These are phyloP conservation scores for Basipetospora sp. DNA, from an alignment of 2,329 filamentous ascomycete species.

Conservation along the genomic window DNA sequence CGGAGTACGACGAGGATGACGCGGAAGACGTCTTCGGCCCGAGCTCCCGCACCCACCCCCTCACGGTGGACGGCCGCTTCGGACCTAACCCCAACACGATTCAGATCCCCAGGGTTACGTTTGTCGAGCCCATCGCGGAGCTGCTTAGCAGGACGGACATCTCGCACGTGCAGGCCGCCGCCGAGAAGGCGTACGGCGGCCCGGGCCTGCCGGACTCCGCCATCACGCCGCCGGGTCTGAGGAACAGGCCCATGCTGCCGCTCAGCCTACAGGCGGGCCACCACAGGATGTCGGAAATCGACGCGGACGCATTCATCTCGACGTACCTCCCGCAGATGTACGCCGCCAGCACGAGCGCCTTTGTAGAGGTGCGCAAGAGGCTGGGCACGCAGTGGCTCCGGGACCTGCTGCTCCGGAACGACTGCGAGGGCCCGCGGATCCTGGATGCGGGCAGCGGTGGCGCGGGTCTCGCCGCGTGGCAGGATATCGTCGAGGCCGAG, in stretches of 20 bases:
- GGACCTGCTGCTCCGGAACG: conserved; percentile 43
- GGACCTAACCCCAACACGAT: conserved; percentile 60
- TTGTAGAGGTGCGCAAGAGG: conserved; percentile 61
- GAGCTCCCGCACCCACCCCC: conserved; percentile 48
- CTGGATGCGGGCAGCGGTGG: conserved; percentile 64
- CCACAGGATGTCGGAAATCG: conserved; percentile 55
- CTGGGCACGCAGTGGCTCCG: conserved; percentile 58
- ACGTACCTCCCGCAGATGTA: conserved; percentile 58
- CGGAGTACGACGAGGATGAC: conserved; percentile 20
- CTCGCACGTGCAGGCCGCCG: conserved; percentile 59
- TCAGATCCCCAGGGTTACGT: conserved; percentile 52
- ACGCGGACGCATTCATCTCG: conserved; percentile 59
- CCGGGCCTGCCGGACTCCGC: conserved; percentile 61
- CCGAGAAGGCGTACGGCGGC: conserved; percentile 65
- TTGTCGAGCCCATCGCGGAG: conserved; percentile 54
- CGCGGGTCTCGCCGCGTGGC: conserved; percentile 59
- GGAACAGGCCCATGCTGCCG: conserved; percentile 44
- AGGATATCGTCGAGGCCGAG: conserved; percentile 65
- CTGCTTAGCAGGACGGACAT: conserved; percentile 55
- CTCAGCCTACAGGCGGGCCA: conserved; percentile 51
- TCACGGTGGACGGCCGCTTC: conserved; percentile 62
- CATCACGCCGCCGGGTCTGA: conserved; percentile 47
- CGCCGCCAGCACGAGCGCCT: conserved; percentile 47
- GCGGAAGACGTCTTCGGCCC: conserved; percentile 23
- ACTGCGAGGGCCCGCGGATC: conserved; percentile 43